Percentiles rank a stretch among this genome's conserved stretches.
phyloP scores from a whole-genome alignment of 306 rosid species.

The Vachellia pachyceras region DNA sequence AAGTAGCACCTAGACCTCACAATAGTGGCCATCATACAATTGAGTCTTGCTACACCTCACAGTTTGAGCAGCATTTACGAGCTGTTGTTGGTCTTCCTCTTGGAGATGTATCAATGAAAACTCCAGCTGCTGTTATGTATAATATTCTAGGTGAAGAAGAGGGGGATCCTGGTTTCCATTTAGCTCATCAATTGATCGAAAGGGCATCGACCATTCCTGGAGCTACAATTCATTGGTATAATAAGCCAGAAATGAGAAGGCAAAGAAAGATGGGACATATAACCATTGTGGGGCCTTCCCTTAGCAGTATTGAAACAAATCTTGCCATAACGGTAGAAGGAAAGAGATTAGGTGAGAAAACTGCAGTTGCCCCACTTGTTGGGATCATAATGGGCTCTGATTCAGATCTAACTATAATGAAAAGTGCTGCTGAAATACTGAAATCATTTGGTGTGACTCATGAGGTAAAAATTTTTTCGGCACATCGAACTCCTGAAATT shows the following conservation, averaged over 20 bases:
- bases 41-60: conserved; percentile 89
- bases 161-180: conserved; percentile 61
- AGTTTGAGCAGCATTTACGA: conserved; percentile 89
- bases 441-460: conserved; percentile 69
- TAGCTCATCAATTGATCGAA: conserved; percentile 74
- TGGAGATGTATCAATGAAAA: conserved; percentile 92
- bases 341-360: conserved; percentile 47
- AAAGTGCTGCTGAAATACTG: conserved; percentile 82
- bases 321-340: conserved; percentile 53
- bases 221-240: conserved; percentile 93
- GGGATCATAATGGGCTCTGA: conserved; percentile 97
- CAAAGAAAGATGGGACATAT: conserved; percentile 96
- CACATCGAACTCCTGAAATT: conserved; percentile 84
- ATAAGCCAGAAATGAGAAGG: conserved; percentile 91
- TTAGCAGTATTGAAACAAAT: conserved; percentile 56
- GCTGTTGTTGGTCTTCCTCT: conserved; percentile 98
- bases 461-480: conserved; percentile 91
- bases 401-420: conserved; percentile 95
- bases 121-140: conserved; percentile 87
- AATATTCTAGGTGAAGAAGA: conserved; percentile 72
- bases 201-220: conserved; percentile 71
- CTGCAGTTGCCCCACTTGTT: conserved; percentile 65
- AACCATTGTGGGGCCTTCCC: conserved; percentile 79
- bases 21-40: conserved; percentile 98
- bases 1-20: conserved; percentile 97